Evolutionary conservation across 352 stramenopile species (phyloP).

Genomic region (Pythium rhizo-oryzae): DNA sequence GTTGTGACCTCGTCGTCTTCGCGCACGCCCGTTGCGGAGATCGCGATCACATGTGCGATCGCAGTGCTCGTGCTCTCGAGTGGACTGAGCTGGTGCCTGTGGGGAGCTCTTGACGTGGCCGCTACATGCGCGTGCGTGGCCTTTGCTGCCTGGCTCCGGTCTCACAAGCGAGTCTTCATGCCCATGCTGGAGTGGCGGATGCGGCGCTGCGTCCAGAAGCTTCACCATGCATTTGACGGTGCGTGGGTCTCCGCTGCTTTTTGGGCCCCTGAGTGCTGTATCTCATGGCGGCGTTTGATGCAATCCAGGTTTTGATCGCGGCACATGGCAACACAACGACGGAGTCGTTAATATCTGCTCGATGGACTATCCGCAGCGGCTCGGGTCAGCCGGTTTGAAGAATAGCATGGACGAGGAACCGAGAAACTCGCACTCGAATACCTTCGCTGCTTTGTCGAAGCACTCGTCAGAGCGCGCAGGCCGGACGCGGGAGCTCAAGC

Average conservation of each 20-base stretch:
- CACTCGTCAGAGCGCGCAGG: not conserved
- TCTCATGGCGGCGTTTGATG: not conserved
- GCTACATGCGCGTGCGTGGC: constrained; percentile 6
- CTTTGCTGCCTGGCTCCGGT: constrained; percentile 25
- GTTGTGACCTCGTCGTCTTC: constrained; percentile 53
- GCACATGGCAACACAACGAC: constrained; percentile 70
- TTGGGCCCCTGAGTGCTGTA: not conserved
- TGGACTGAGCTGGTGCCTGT: not conserved
- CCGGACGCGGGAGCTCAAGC: not conserved
- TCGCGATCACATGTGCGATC: constrained; percentile 1
- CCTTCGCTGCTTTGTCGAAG: constrained; percentile 12
- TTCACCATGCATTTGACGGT: constrained; percentile 63
- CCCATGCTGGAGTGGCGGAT: constrained; percentile 37
- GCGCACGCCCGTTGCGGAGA: constrained; percentile 33
- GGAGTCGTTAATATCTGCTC: constrained; percentile 74
- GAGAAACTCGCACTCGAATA: constrained; percentile 3
- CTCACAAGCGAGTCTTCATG: constrained; percentile 27
- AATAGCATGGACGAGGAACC: too few relatives aligned
- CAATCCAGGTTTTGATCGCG: constrained; percentile 44
- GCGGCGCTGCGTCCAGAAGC: constrained; percentile 37
- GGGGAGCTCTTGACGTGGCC: not conserved
- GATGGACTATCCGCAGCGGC: constrained; percentile 42
- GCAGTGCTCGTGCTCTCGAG: constrained; percentile 17
- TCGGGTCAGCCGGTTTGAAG: not conserved
- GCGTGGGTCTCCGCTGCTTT: not conserved